Evolutionary conservation across 2,329 filamentous ascomycete species (phyloP).

Genomic region (Fusarium clavum): DNA sequence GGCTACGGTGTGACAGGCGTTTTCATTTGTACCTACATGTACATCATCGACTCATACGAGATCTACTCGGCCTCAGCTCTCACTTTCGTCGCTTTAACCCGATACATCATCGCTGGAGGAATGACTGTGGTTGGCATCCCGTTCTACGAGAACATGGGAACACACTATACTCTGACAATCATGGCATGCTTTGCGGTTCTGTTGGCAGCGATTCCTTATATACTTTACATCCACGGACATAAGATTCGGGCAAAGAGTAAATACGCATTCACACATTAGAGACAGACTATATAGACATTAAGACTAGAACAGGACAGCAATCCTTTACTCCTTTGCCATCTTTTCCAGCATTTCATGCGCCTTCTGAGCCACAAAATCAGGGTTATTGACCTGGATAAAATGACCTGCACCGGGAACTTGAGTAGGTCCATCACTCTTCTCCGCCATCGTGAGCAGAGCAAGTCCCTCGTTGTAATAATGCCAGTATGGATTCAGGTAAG

Average conservation of each 20-base stretch:
- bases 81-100: slow-evolving; percentile 47
- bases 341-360: slow-evolving; percentile 16
- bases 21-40: slow-evolving; percentile 51
- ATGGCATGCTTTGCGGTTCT: slow-evolving; percentile 47
- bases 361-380: slow-evolving; percentile 55
- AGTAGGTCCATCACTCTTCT: slow-evolving; percentile 50
- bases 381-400: slow-evolving; percentile 64
- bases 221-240: slow-evolving; percentile 44
- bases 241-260: slow-evolving; percentile 38
- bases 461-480: slow-evolving; percentile 65
- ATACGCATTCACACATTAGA: slow-evolving; percentile 24
- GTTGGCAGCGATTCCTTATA: slow-evolving; percentile 48
- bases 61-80: slow-evolving; percentile 50
- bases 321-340: neutral
- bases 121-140: slow-evolving; percentile 52
- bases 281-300: neutral
- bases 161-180: slow-evolving; percentile 50
- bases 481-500: slow-evolving; percentile 67
- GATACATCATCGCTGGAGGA: slow-evolving; percentile 50
- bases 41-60: slow-evolving; percentile 53
- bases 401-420: slow-evolving; percentile 34
- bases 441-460: slow-evolving; percentile 55
- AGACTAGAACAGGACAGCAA: neutral
- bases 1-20: slow-evolving; percentile 55
- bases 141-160: slow-evolving; percentile 51